Conservation (phyloP, 805 yeast genomes). For the Saccharomycopsis sp. region DNA sequence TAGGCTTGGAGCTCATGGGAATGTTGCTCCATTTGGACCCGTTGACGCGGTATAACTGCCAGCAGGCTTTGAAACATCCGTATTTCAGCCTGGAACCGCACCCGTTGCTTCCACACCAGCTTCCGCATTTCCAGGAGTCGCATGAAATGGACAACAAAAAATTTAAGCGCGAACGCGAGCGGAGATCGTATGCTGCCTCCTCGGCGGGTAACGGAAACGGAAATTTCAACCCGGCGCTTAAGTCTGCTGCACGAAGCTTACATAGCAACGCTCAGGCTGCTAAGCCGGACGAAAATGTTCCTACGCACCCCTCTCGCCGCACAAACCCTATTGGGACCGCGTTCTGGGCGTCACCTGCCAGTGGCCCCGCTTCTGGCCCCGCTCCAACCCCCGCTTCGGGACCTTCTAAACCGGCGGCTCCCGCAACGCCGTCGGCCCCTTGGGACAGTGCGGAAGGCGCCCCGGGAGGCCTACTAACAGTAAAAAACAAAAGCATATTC, state of each 20-base stretch:
- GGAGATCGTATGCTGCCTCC: neutral
- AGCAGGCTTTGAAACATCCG: conserved; percentile 62
- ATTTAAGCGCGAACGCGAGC: conserved; percentile 36
- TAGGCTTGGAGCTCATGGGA: conserved; percentile 48
- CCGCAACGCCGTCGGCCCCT: neutral
- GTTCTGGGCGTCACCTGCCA: too few relatives aligned
- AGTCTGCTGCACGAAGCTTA: neutral
- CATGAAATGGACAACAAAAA: conserved; percentile 80
- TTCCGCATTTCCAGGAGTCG: conserved; percentile 56
- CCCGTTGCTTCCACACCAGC: conserved; percentile 48
- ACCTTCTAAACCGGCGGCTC: neutral
- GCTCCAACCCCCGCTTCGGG: neutral
- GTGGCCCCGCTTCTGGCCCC: too few relatives aligned
- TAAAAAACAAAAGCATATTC: conserved; percentile 1
- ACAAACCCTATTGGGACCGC: neutral
- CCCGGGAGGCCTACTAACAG: neutral
- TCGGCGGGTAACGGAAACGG: neutral
- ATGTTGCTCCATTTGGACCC: conserved; percentile 70
- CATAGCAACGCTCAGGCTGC: neutral
- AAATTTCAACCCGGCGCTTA: neutral
- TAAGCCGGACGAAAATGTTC: neutral
- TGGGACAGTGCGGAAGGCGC: neutral
- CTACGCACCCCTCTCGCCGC: neutral
- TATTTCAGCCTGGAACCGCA: conserved; percentile 65
- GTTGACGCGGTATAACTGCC: conserved; percentile 63